These are phyloP conservation scores for Debaryomyces castellii DNA, from an alignment of 805 yeast species.

Conservation along the genomic window DNA sequence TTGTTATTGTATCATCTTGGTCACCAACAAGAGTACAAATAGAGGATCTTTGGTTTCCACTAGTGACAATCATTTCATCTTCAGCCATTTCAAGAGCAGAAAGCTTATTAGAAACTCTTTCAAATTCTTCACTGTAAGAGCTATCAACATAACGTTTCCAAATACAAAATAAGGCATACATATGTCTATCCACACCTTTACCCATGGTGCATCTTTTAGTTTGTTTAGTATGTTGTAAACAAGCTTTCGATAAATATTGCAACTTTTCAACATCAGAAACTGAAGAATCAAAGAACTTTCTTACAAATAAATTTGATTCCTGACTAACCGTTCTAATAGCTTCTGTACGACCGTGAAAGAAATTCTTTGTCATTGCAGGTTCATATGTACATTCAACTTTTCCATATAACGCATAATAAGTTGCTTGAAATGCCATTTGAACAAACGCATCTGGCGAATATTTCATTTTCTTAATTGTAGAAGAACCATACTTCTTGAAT, in stretches of 20 bases:
- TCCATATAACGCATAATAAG: slow-evolving; percentile 89
- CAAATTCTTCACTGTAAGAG: slow-evolving; percentile 9
- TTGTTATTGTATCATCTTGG: slow-evolving; percentile 14
- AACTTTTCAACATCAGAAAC: slow-evolving; percentile 60
- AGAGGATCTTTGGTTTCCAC: slow-evolving; percentile 14
- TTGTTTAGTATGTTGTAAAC: slow-evolving; percentile 63
- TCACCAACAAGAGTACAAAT: slow-evolving; percentile 14
- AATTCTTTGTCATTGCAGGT: slow-evolving; percentile 92
- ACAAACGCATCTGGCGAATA: slow-evolving; percentile 93
- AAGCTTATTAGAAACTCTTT: not conserved
- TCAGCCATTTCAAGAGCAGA: slow-evolving; percentile 13
- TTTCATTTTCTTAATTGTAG: slow-evolving; percentile 77
- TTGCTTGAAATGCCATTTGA: slow-evolving; percentile 91
- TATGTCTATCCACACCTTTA: slow-evolving; percentile 88
- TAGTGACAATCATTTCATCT: slow-evolving; percentile 22
- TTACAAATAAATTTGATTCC: slow-evolving; percentile 78
- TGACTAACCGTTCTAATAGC: slow-evolving; percentile 83
- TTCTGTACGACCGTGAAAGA: slow-evolving; percentile 89
- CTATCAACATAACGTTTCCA: slow-evolving; percentile 66
- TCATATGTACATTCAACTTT: slow-evolving; percentile 92
- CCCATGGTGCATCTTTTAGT: slow-evolving; percentile 74
- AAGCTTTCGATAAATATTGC: slow-evolving; percentile 62
- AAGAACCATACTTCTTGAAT: slow-evolving; percentile 70
- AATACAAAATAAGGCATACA: slow-evolving; percentile 82
- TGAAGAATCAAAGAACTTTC: slow-evolving; percentile 74